A percentile compares a stretch with the other conserved stretches of the same genome.
Evolutionary conservation across 1,284 basidiomycete species (phyloP).

Genomic region (Rhizoctonia solani): DNA sequence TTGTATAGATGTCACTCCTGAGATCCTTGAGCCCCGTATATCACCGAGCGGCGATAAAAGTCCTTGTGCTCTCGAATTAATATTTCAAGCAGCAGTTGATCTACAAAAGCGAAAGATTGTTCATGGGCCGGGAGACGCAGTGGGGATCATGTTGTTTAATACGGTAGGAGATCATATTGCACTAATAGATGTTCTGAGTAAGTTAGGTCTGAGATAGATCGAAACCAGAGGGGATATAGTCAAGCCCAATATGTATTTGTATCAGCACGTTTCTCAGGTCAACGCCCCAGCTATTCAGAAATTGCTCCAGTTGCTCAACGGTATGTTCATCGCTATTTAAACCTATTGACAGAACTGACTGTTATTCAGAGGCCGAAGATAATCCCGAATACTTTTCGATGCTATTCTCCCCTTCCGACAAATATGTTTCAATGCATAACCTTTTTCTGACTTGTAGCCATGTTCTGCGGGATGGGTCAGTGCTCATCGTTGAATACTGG

Average conservation of each 20-base stretch:
- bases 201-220: slow-evolving; percentile 38
- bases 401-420: slow-evolving; percentile 41
- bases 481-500: slow-evolving; percentile 5
- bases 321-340: slow-evolving; percentile 47
- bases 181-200: not conserved
- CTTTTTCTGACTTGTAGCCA: slow-evolving; percentile 62
- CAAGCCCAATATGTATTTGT: slow-evolving; percentile 74
- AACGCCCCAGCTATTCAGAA: slow-evolving; percentile 80
- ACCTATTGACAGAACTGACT: not conserved
- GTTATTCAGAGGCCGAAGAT: slow-evolving; percentile 41
- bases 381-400: slow-evolving; percentile 43
- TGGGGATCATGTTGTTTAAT: slow-evolving; percentile 91
- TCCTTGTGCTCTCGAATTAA: slow-evolving; percentile 37
- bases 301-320: slow-evolving; percentile 68
- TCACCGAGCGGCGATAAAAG: slow-evolving; percentile 65
- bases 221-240: slow-evolving; percentile 63
- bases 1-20: slow-evolving; percentile 88
- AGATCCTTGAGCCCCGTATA: slow-evolving; percentile 79
- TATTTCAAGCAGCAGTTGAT: slow-evolving; percentile 77
- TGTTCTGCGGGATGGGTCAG: slow-evolving; percentile 82
- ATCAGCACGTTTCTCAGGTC: slow-evolving; percentile 76
- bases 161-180: slow-evolving; percentile 57
- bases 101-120: slow-evolving; percentile 90
- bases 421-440: slow-evolving; percentile 35
- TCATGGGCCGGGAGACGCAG: slow-evolving; percentile 81